These are phyloP conservation scores for Plasmodium falciparum DNA, from an alignment of 169 alveolate species.

Conservation along the genomic window DNA sequence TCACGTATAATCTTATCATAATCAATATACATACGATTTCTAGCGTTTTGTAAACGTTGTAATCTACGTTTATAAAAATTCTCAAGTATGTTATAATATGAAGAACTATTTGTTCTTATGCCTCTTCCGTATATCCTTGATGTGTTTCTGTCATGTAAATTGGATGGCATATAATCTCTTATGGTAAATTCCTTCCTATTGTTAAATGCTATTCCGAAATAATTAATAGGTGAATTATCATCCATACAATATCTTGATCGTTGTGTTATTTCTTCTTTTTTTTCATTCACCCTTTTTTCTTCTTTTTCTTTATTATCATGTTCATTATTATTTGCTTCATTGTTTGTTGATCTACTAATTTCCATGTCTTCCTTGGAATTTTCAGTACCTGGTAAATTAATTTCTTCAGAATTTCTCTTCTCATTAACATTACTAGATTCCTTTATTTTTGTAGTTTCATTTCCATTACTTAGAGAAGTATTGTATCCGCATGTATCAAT, in stretches of 20 bases:
- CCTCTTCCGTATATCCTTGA: neutral
- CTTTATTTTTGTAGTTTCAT: conserved; percentile 1
- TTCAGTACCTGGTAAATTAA: neutral
- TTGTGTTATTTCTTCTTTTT: neutral
- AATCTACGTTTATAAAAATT: no score
- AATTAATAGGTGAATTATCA: neutral
- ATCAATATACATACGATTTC: conserved; percentile 14
- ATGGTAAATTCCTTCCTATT: conserved; percentile 11
- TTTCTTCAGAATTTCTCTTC: neutral
- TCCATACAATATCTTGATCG: neutral
- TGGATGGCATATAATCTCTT: conserved; percentile 42
- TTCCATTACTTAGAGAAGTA: conserved; percentile 4
- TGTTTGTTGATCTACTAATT: conserved; percentile 9
- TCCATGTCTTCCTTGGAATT: conserved; percentile 32
- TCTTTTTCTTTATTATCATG: conserved; percentile 1
- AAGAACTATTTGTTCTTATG: no score
- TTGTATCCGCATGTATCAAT: conserved; percentile 7
- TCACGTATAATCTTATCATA: neutral
- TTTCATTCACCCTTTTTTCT: neutral
- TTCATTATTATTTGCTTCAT: conserved; percentile 17
- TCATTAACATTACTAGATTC: neutral
- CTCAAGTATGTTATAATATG: no score
- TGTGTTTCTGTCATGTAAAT: conserved; percentile 14
- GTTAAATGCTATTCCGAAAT: neutral
- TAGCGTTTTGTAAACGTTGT: neutral